phyloP scores from a whole-genome alignment of 345 rosid genomes.

The Excoecaria agallocha region DNA sequence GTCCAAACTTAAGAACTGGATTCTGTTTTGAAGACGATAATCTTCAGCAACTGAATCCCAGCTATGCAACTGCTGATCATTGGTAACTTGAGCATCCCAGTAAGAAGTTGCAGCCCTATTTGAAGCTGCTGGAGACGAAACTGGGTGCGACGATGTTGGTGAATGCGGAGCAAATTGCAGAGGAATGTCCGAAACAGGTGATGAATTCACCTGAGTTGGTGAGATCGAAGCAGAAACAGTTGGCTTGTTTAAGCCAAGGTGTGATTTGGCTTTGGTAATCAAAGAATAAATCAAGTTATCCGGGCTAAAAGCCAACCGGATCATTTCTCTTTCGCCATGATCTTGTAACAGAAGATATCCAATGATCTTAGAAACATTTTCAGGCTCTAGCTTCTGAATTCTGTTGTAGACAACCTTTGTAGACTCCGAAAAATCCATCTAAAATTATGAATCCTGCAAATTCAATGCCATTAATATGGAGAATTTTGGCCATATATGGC shows the following conservation, averaged over 20 bases:
- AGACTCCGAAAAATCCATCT: conserved; percentile 75
- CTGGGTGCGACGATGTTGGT: conserved; percentile 21
- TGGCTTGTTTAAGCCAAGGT: conserved; percentile 46
- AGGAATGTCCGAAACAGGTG: conserved; percentile 35
- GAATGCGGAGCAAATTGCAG: conserved; percentile 40
- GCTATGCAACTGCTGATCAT: conserved; percentile 35
- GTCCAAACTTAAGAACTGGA: conserved; percentile 52
- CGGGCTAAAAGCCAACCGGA: conserved; percentile 79
- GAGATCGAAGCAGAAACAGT: conserved; percentile 34
- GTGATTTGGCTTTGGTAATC: conserved; percentile 62
- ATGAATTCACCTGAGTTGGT: conserved; percentile 34
- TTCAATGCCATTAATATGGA: conserved; percentile 10
- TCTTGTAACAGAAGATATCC: conserved; percentile 79
- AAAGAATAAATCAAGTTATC: conserved; percentile 54
- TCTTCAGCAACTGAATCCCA: conserved; percentile 39
- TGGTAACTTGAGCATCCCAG: conserved; percentile 42
- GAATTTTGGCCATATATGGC: background rate
- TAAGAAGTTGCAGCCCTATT: conserved; percentile 42
- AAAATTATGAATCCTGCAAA: conserved; percentile 34
- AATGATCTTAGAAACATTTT: conserved; percentile 72
- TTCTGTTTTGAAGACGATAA: conserved; percentile 37
- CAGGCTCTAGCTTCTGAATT: conserved; percentile 84
- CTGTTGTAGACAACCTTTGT: conserved; percentile 72
- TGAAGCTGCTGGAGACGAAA: conserved; percentile 38
- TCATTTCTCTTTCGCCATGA: conserved; percentile 74